Conservation (phyloP, 345 rosid genomes). For the Rhizophora apiculata region DNA sequence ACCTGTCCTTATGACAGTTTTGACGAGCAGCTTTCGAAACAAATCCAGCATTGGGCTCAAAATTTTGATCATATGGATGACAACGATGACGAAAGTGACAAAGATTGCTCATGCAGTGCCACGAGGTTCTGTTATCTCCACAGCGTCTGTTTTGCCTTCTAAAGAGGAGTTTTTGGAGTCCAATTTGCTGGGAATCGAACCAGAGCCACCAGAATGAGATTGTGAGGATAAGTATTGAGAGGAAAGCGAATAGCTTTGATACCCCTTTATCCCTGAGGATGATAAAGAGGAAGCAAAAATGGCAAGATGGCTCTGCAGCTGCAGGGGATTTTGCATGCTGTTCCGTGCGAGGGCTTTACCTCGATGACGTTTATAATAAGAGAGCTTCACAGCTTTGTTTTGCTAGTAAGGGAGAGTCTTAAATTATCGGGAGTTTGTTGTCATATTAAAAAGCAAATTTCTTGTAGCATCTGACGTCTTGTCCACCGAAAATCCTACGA, state of each 20-base stretch:
- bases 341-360: constrained; percentile 63
- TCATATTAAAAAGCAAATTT: no score
- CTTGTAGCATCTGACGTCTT: no score
- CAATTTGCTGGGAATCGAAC: constrained; percentile 35
- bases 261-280: constrained; percentile 63
- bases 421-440: no score
- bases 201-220: constrained; percentile 37
- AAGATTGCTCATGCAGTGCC: constrained; percentile 16
- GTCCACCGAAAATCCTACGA: no score
- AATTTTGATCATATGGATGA: constrained; percentile 8
- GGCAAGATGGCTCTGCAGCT: constrained; percentile 37
- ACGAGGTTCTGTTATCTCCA: constrained; percentile 3
- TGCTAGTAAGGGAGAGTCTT: constrained; percentile 37
- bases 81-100: not conserved
- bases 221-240: constrained; percentile 36
- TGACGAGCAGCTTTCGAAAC: constrained; percentile 14
- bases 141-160: constrained; percentile 24
- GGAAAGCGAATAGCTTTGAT: constrained; percentile 50
- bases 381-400: constrained; percentile 60
- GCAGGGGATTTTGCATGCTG: constrained; percentile 44
- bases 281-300: constrained; percentile 57
- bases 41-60: constrained; percentile 9
- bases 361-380: constrained; percentile 58
- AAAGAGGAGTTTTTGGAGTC: constrained; percentile 37
- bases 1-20: constrained; percentile 19